A percentile compares a stretch with the other conserved stretches of the same genome.
Evolutionary conservation across 2,329 filamentous ascomycete species (phyloP).

Genomic region (Alternaria sp.): DNA sequence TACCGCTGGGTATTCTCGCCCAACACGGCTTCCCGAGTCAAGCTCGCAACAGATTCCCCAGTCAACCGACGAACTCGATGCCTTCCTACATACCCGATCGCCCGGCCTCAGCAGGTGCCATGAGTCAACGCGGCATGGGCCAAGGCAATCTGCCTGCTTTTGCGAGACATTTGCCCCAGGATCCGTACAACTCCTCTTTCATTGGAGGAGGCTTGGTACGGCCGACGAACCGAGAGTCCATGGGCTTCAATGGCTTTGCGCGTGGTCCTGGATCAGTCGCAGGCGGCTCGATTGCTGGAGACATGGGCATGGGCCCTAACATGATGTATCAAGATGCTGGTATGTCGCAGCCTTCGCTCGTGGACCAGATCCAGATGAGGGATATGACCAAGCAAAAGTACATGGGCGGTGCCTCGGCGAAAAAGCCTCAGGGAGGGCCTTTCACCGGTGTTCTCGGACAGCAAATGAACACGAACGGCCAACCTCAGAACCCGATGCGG

Average conservation of each 20-base stretch:
- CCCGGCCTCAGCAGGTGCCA: constrained; percentile 40
- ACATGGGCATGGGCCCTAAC: constrained; percentile 22
- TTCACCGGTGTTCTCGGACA: constrained; percentile 44
- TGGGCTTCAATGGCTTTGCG: constrained; percentile 46
- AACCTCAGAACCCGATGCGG: constrained; percentile 28
- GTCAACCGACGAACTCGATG: constrained; percentile 37
- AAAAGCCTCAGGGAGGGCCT: constrained; percentile 37
- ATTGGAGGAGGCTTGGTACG: constrained; percentile 45
- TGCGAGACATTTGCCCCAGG: constrained; percentile 43
- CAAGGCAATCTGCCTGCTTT: constrained; percentile 41
- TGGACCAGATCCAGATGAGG: constrained; percentile 47
- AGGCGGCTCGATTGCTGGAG: constrained; percentile 36
- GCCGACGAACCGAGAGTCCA: constrained; percentile 42
- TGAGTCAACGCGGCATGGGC: constrained; percentile 25
- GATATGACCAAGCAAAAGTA: constrained; percentile 47
- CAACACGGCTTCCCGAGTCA: constrained; percentile 46
- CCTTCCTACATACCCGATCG: constrained; percentile 47
- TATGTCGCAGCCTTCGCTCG: constrained; percentile 39
- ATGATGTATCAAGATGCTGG: constrained; percentile 42
- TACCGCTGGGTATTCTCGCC: constrained; percentile 47
- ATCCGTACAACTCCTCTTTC: constrained; percentile 38
- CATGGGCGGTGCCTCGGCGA: constrained; percentile 43
- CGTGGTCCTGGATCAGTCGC: constrained; percentile 42
- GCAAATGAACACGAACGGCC: constrained; percentile 41
- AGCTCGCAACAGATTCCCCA: constrained; percentile 32